phyloP scores from a whole-genome alignment of 2,329 filamentous ascomycete genomes.

The Coniochaeta sp. region DNA sequence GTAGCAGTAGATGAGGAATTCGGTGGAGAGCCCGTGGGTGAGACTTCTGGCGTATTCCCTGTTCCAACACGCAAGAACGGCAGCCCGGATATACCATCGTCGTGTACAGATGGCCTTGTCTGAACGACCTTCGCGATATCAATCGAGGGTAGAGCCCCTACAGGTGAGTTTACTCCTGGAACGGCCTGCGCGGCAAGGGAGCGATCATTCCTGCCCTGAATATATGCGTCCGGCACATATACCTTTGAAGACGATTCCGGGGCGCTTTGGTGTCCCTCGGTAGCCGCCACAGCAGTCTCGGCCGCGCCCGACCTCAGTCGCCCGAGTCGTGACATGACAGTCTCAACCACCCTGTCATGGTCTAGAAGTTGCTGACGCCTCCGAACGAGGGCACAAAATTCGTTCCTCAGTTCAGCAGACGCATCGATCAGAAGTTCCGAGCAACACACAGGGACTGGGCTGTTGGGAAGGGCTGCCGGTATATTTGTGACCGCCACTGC shows the following conservation, averaged over 20 bases:
- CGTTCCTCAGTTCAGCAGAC: slow-evolving; percentile 35
- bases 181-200: background rate
- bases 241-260: background rate
- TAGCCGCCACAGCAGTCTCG: background rate
- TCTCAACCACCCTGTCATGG: slow-evolving; percentile 35
- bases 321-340: slow-evolving; percentile 26
- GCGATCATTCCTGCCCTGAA: background rate
- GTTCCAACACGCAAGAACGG: slow-evolving; percentile 42
- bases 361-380: slow-evolving; percentile 29
- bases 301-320: slow-evolving; percentile 1
- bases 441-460: slow-evolving; percentile 37
- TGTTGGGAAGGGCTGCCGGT: slow-evolving; percentile 18
- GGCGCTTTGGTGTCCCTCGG: background rate
- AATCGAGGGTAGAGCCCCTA: background rate
- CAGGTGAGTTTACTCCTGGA: background rate
- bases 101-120: slow-evolving; percentile 18
- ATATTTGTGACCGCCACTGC: background rate
- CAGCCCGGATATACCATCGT: slow-evolving; percentile 47
- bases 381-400: slow-evolving; percentile 42
- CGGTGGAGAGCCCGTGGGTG: slow-evolving; percentile 18
- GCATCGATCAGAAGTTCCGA: slow-evolving; percentile 37
- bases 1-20: slow-evolving; percentile 5
- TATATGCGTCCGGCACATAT: background rate
- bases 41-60: slow-evolving; percentile 19
- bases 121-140: slow-evolving; percentile 11